phyloP scores from a whole-genome alignment of 1,284 basidiomycete species.

The Trichosporon inkin region DNA sequence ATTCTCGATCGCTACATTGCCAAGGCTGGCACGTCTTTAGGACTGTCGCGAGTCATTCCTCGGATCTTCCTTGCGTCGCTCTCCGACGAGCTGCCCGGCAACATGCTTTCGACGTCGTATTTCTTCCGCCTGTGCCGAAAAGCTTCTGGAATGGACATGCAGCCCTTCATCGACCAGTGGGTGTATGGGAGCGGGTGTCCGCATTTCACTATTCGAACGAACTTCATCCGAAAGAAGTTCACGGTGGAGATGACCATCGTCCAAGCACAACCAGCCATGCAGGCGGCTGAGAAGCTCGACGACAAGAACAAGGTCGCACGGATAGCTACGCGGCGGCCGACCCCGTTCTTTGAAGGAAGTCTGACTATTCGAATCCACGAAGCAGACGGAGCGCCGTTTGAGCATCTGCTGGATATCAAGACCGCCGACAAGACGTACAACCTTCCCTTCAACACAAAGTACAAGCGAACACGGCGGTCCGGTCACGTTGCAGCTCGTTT shows the following conservation, averaged over 20 bases:
- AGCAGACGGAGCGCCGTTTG: slow-evolving; percentile 97
- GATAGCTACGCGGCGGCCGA: slow-evolving; percentile 70
- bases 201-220: slow-evolving; percentile 79
- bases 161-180: slow-evolving; percentile 95
- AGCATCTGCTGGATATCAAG: slow-evolving; percentile 93
- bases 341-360: slow-evolving; percentile 81
- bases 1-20: slow-evolving; percentile 90
- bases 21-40: slow-evolving; percentile 91
- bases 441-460: slow-evolving; percentile 99
- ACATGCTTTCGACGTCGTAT: slow-evolving; percentile 79
- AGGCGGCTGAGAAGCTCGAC: slow-evolving; percentile 20
- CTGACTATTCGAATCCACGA: slow-evolving; percentile 99
- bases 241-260: slow-evolving; percentile 92
- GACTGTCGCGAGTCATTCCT: slow-evolving; percentile 88
- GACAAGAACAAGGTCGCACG: slow-evolving; percentile 23
- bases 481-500: slow-evolving; percentile 73
- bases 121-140: slow-evolving; percentile 92
- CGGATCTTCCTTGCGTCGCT: slow-evolving; percentile 93
- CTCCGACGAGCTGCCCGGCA: slow-evolving; percentile 81
- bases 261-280: slow-evolving; percentile 73
- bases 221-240: slow-evolving; percentile 97
- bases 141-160: slow-evolving; percentile 83
- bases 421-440: slow-evolving; percentile 84
- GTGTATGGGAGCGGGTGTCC: slow-evolving; percentile 97
- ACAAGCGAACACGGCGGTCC: slow-evolving; percentile 83